Conservation (phyloP, 768 basidiomycete genomes). For the Lentinula aciculospora region DNA sequence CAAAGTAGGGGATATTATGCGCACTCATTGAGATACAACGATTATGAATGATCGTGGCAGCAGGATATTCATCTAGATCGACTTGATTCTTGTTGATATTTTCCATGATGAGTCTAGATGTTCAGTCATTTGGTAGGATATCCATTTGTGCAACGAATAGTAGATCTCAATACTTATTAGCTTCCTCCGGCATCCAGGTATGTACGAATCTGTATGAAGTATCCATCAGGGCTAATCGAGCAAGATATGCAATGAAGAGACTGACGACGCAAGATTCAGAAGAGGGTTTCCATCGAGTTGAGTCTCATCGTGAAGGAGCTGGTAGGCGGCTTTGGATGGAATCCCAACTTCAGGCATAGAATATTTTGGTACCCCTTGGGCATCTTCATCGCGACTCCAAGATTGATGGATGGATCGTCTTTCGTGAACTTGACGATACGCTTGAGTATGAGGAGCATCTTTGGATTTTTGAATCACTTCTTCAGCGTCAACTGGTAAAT, state of each 20-base stretch:
- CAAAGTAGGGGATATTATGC: constrained; percentile 13
- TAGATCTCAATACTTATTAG: constrained; percentile 15
- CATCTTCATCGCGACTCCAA: constrained; percentile 9
- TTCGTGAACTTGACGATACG: not conserved
- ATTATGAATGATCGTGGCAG: constrained; percentile 45
- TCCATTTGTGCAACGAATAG: not conserved
- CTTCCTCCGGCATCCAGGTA: constrained; percentile 56
- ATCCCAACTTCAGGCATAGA: constrained; percentile 38
- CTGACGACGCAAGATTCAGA: constrained; percentile 62
- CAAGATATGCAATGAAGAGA: constrained; percentile 12
- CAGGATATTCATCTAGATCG: constrained; percentile 65
- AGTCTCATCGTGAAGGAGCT: constrained; percentile 51
- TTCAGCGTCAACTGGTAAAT: not conserved
- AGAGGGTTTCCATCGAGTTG: constrained; percentile 51
- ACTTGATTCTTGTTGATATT: constrained; percentile 63
- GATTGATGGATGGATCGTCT: constrained; percentile 5
- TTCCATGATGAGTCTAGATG: constrained; percentile 47
- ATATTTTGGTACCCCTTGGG: constrained; percentile 36
- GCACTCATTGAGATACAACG: constrained; percentile 50
- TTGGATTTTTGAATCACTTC: constrained; percentile 9
- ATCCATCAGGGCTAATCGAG: not conserved
- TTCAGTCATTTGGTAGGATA: not conserved
- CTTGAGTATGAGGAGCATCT: constrained; percentile 1
- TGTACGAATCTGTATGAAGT: constrained; percentile 32
- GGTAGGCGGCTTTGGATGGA: constrained; percentile 38